Conservation (phyloP, 208 protist genomes). For the Leishmania aethiopica region DNA sequence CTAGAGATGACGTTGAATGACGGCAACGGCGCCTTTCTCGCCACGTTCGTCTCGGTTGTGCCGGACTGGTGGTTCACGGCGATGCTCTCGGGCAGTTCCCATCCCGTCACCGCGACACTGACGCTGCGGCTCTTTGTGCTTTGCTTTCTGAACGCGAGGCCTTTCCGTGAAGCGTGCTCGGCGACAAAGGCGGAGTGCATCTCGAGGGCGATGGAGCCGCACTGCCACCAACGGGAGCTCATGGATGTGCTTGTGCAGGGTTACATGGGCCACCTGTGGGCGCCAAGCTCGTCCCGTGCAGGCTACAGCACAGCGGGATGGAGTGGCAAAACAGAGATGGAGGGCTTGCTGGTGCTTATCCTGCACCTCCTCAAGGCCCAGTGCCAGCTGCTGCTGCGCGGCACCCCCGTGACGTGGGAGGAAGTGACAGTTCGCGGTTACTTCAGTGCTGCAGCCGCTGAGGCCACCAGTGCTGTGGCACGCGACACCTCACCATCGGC, state of each 20-base stretch:
- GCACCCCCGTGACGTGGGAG: slow-evolving; percentile 17
- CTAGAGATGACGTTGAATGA: slow-evolving; percentile 29
- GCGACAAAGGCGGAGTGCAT: slow-evolving; percentile 30
- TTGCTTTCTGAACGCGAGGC: slow-evolving; percentile 41
- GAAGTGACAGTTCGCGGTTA: slow-evolving; percentile 32
- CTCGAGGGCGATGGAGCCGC: slow-evolving; percentile 33
- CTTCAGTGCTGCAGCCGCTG: slow-evolving; percentile 25
- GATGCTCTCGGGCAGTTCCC: slow-evolving; percentile 41
- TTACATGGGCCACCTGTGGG: slow-evolving; percentile 44
- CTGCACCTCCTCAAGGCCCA: slow-evolving; percentile 37
- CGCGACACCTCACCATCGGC: background rate
- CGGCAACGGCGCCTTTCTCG: slow-evolving; percentile 18
- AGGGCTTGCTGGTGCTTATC: slow-evolving; percentile 34
- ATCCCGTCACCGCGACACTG: slow-evolving; percentile 58
- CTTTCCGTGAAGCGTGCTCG: slow-evolving; percentile 40
- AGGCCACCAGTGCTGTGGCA: background rate
- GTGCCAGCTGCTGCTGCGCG: slow-evolving; percentile 35
- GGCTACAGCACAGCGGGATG: slow-evolving; percentile 23
- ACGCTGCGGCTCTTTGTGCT: slow-evolving; percentile 59
- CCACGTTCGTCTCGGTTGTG: slow-evolving; percentile 34
- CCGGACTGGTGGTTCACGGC: slow-evolving; percentile 61
- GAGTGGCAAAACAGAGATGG: slow-evolving; percentile 32
- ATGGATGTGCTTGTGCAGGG: slow-evolving; percentile 50
- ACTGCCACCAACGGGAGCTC: slow-evolving; percentile 62
- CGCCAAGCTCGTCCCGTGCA: slow-evolving; percentile 18